These are phyloP conservation scores for Gamsiella multidivaricata DNA, from an alignment of 192 early-diverging fungal genomes.

Conservation along the genomic window DNA sequence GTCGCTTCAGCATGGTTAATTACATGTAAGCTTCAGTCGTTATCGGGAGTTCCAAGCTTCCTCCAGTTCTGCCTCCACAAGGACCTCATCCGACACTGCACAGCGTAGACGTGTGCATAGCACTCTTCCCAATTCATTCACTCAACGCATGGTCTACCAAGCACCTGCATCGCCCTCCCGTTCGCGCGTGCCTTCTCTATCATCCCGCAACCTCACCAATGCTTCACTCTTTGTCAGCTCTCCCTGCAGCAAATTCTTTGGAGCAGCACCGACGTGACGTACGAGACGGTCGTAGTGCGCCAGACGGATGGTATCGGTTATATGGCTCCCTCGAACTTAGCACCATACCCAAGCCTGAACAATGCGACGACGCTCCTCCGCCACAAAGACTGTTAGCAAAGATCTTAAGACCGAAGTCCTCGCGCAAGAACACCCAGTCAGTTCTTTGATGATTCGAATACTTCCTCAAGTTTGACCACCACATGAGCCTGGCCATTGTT, in stretches of 20 bases:
- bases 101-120: not conserved
- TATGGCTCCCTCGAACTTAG: not conserved
- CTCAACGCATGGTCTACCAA: not conserved
- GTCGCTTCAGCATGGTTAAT: not conserved
- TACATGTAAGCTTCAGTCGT: not conserved
- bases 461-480: too few relatives aligned
- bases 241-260: not conserved
- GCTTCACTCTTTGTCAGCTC: too few relatives aligned
- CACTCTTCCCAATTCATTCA: not conserved
- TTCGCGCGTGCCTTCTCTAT: not conserved
- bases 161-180: not conserved
- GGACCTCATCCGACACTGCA: not conserved
- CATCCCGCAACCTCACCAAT: not conserved
- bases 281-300: not conserved
- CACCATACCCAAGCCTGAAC: constrained; percentile 2
- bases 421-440: constrained; percentile 10
- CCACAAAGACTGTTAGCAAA: not conserved
- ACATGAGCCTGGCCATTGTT: too few relatives aligned
- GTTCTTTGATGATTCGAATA: too few relatives aligned
- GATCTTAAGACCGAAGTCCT: not conserved
- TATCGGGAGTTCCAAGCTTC: not conserved
- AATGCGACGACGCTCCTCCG: constrained; percentile 3
- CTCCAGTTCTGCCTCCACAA: not conserved
- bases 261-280: not conserved
- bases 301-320: not conserved